Percentiles rank a stretch among this genome's conserved stretches.
Conservation (phyloP, 2,329 filamentous ascomycete genomes). For the Byssothecium circinans region DNA sequence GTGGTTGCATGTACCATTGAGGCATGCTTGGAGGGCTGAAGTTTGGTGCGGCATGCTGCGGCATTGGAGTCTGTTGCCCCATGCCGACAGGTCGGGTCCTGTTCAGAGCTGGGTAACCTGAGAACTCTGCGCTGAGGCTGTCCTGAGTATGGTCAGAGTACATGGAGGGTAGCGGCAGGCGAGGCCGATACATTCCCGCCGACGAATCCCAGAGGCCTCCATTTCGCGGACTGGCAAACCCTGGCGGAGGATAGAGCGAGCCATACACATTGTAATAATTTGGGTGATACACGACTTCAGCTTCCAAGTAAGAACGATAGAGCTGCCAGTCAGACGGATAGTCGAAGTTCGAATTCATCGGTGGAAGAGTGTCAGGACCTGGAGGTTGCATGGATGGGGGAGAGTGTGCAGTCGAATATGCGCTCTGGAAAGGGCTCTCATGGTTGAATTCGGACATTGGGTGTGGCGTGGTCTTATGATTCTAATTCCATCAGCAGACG, state of each 20-base stretch:
- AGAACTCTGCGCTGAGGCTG: constrained; percentile 8
- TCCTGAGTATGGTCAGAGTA: constrained; percentile 1
- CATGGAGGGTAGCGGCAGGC: background rate
- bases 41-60: background rate
- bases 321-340: constrained; percentile 10
- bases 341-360: constrained; percentile 19
- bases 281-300: constrained; percentile 13
- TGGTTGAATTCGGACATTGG: constrained; percentile 34
- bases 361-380: constrained; percentile 22
- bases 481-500: background rate
- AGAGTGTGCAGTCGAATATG: constrained; percentile 16
- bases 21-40: background rate
- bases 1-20: background rate
- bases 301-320: constrained; percentile 5
- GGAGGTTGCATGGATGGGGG: constrained; percentile 19
- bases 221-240: constrained; percentile 9
- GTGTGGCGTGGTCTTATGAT: background rate
- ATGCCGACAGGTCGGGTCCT: background rate
- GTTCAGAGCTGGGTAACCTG: background rate
- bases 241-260: constrained; percentile 1
- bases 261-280: constrained; percentile 8
- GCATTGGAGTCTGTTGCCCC: background rate
- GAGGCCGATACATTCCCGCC: background rate
- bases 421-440: constrained; percentile 13
- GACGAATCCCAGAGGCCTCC: constrained; percentile 13